Percentiles rank a stretch among this genome's conserved stretches.
Evolutionary conservation across 177 flowering plant genomes (phyloP).

Genomic region (Vitis hybrid): DNA sequence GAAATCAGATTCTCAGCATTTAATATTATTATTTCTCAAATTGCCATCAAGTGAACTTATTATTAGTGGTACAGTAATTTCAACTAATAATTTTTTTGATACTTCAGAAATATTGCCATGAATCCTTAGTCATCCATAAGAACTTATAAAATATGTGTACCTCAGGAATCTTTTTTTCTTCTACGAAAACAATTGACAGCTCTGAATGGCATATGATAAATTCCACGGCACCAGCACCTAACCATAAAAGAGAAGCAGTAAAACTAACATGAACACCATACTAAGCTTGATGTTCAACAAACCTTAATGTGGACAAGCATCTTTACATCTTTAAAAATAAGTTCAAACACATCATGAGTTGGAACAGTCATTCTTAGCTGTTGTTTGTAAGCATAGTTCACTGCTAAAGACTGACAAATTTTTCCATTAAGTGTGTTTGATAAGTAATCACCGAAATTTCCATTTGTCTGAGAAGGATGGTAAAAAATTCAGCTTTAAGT

Average conservation of each 20-base stretch:
- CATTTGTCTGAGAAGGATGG: no score
- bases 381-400: no score
- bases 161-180: constrained; percentile 88
- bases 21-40: not conserved
- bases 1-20: not conserved
- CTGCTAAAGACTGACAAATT: no score
- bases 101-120: no score
- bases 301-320: not conserved
- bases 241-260: constrained; percentile 11
- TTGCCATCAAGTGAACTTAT: not conserved
- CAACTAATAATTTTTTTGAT: no score
- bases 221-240: constrained; percentile 96
- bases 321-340: not conserved
- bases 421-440: no score
- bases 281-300: not conserved
- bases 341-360: not conserved
- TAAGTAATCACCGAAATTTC: no score
- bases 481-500: no score
- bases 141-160: constrained; percentile 33
- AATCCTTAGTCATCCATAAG: not conserved
- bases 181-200: constrained; percentile 77
- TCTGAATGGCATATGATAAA: constrained; percentile 86
- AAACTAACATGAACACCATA: constrained; percentile 3
- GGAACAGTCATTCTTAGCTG: no score
- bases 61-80: no score